A percentile compares a stretch with the other conserved stretches of the same genome.
Conservation (phyloP, 139 green algal species). For the Auxenochlorella protothecoides region DNA sequence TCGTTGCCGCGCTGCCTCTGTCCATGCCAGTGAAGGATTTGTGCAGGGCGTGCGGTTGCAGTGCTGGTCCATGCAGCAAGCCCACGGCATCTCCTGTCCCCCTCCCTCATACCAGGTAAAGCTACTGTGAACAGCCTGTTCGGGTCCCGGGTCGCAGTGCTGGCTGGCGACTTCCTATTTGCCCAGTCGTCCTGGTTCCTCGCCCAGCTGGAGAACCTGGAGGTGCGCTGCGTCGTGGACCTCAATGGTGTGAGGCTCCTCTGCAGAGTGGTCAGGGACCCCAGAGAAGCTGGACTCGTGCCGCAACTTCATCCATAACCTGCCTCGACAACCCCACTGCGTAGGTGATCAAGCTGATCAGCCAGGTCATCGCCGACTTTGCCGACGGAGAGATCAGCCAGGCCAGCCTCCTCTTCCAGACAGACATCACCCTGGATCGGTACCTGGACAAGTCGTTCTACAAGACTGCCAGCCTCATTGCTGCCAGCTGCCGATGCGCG, state of each 20-base stretch:
- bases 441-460: slow-evolving; percentile 97
- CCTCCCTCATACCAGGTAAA: slow-evolving; percentile 46
- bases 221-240: slow-evolving; percentile 43
- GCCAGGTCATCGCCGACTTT: slow-evolving; percentile 98
- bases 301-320: too few species aligned
- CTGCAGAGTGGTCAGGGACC: neutral
- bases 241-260: neutral
- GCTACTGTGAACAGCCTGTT: slow-evolving; percentile 90
- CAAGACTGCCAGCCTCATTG: slow-evolving; percentile 97
- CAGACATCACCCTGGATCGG: slow-evolving; percentile 67
- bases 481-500: slow-evolving; percentile 77
- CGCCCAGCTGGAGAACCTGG: slow-evolving; percentile 95
- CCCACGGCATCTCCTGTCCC: too few species aligned
- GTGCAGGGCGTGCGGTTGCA: too few species aligned
- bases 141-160: slow-evolving; percentile 86
- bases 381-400: slow-evolving; percentile 97
- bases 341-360: slow-evolving; percentile 97
- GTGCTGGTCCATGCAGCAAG: too few species aligned
- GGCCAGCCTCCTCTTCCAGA: slow-evolving; percentile 74
- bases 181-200: slow-evolving; percentile 96
- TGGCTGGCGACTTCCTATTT: slow-evolving; percentile 97
- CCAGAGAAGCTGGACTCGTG: too few species aligned
- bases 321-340: slow-evolving; percentile 21
- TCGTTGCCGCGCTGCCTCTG: too few species aligned
- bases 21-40: too few species aligned